Base-by-base conservation (phyloP, 352 stramenopile species). In the Pythium sukuiense region DNA sequence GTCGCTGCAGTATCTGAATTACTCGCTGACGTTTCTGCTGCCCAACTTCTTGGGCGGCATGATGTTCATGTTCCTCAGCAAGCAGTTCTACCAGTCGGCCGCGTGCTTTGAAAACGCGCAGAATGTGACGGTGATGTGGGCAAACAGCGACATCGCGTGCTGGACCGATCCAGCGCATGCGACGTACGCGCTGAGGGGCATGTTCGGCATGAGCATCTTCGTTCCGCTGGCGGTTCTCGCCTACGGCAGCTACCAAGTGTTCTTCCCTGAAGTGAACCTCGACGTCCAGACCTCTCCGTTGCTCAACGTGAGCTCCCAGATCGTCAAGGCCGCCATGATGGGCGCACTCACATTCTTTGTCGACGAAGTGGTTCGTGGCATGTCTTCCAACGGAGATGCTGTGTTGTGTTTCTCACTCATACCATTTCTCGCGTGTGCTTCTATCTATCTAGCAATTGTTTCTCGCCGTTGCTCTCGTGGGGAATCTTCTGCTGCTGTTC, bases 121-220 rank as follows among this genome's bases (percentile, higher is more conserved):
- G 7, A 62, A 69, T 14, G 65, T 35, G 13, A 57, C 46, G 2
- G 70, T 77, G n/a, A 60, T 80, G 48, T 72, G 68, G 57, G 55
- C 70, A 18, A 80, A 77, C 41, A 60, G 39, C n/a, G 63, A 37
- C 8, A 62, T 80, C 26, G n/a, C 11, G 11, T 80, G 73, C 60
- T 80, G 73, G 73, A 68, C 43, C 0, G 50, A 48, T 29, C 48
- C 48, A 9, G 37, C 33, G 6, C 70, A 80, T 55, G 46, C 59
- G 27, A 60, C 63, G 26, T 76, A 72, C 52, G 73, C 70, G 7
- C 45, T 76, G 7, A 60, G 64, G 13, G 73, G 73, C 12, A 75
- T 80, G 70, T 66, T 76, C n/a, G 67, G 73, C 29, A 80, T 80
- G 67, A 73, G 67, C 53, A 26, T 76, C 26, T 80, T 80, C 37